These are phyloP conservation scores for Paecilomyces niveus DNA, from an alignment of 2,329 filamentous ascomycete genomes.

Conservation along the genomic window DNA sequence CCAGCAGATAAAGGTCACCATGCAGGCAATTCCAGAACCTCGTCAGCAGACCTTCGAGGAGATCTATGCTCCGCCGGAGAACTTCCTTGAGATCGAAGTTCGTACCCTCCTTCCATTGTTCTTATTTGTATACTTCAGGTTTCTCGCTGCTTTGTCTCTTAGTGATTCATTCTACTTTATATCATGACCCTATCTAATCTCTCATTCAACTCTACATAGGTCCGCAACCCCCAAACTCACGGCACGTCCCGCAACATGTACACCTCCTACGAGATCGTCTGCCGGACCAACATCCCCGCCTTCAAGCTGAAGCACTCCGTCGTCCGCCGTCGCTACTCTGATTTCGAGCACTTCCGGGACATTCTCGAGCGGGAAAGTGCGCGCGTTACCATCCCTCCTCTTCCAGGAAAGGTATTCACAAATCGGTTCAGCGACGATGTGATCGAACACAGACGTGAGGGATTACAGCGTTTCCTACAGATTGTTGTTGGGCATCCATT, in stretches of 20 bases:
- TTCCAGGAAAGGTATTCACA: constrained; percentile 96
- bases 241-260: constrained; percentile 95
- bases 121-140: constrained; percentile 1
- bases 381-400: constrained; percentile 86
- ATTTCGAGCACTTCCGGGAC: constrained; percentile 98
- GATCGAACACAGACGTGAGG: constrained; percentile 87
- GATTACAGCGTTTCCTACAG: constrained; percentile 90
- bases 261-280: constrained; percentile 97
- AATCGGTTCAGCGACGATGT: constrained; percentile 98
- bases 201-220: constrained; percentile 45
- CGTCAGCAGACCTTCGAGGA: constrained; percentile 96
- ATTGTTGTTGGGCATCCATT: constrained; percentile 96
- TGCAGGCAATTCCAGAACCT: constrained; percentile 60
- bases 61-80: constrained; percentile 97
- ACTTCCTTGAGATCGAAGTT: constrained; percentile 97
- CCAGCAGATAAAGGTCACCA: constrained; percentile 23
- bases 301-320: constrained; percentile 89
- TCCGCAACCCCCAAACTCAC: constrained; percentile 87
- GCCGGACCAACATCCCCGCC: constrained; percentile 95
- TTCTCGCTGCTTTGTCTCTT: not conserved
- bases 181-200: constrained; percentile 7
- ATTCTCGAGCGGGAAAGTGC: constrained; percentile 93
- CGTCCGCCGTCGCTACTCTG: constrained; percentile 89
- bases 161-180: not conserved
- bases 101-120: constrained; percentile 12